These are phyloP conservation scores for Aspergillus pseudoglaucus DNA, from an alignment of 2,329 filamentous ascomycete genomes.

Conservation along the genomic window DNA sequence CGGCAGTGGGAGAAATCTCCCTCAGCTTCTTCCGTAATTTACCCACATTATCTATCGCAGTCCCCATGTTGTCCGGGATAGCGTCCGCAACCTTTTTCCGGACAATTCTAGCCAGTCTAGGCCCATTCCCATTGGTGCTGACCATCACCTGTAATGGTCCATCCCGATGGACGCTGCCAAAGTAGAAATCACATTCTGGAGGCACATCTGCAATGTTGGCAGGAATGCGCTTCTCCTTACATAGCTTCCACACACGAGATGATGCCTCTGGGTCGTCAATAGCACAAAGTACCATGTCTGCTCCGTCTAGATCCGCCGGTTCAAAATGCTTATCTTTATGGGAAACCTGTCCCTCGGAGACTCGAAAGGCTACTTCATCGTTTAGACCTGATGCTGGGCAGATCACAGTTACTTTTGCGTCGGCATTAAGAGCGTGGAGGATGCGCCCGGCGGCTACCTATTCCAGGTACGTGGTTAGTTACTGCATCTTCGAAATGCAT, in stretches of 20 bases:
- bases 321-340: slow-evolving; percentile 80
- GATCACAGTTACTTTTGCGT: slow-evolving; percentile 81
- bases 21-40: slow-evolving; percentile 71
- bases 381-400: slow-evolving; percentile 75
- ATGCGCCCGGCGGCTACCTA: slow-evolving; percentile 95
- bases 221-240: slow-evolving; percentile 74
- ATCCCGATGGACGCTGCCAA: slow-evolving; percentile 90
- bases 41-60: slow-evolving; percentile 80
- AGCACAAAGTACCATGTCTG: slow-evolving; percentile 84
- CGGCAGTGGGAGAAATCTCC: slow-evolving; percentile 62
- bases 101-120: slow-evolving; percentile 80
- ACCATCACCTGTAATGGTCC: slow-evolving; percentile 98
- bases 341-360: slow-evolving; percentile 66
- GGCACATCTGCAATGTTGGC: slow-evolving; percentile 98
- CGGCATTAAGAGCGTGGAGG: slow-evolving; percentile 87
- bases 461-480: slow-evolving; percentile 14
- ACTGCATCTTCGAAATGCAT: slow-evolving; percentile 2
- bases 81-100: slow-evolving; percentile 70
- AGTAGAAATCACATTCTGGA: slow-evolving; percentile 97
- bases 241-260: slow-evolving; percentile 84
- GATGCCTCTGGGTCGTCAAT: slow-evolving; percentile 93
- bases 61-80: slow-evolving; percentile 72
- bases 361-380: slow-evolving; percentile 76
- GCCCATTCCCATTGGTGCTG: slow-evolving; percentile 94
- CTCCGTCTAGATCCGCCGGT: slow-evolving; percentile 73